phyloP scores from a whole-genome alignment of 495 filamentous ascomycete species.

The Penicillium maclennaniae region DNA sequence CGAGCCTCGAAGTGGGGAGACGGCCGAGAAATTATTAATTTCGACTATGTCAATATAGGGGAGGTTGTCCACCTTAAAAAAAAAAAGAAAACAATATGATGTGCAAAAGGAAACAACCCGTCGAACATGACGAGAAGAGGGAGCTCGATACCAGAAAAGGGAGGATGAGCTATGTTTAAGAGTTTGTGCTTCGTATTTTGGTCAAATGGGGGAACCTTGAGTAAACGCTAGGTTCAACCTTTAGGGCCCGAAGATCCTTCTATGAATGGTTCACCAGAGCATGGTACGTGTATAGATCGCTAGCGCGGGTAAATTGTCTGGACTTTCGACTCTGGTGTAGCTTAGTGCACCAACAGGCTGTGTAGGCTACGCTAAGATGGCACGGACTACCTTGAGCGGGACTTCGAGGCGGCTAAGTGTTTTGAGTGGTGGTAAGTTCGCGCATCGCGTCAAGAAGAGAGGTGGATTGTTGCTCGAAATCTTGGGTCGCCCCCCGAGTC shows the following conservation, averaged over 20 bases:
- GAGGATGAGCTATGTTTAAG: no score
- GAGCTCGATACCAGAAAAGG: no score
- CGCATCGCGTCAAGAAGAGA: not conserved
- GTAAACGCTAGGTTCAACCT: not conserved
- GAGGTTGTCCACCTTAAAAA: no score
- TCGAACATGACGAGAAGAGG: no score
- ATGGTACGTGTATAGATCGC: slow-evolving; percentile 14
- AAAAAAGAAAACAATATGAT: no score
- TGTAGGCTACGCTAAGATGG: not conserved
- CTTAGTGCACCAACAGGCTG: no score
- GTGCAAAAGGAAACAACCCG: no score
- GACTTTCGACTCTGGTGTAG: not conserved
- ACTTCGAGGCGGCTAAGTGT: not conserved
- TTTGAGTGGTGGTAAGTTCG: not conserved
- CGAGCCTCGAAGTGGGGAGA: slow-evolving; percentile 9
- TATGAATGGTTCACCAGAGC: not conserved
- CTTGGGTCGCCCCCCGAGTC: not conserved
- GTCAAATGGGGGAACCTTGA: no score
- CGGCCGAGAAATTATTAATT: not conserved
- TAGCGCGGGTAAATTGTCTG: slow-evolving; percentile 4
- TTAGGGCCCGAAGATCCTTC: not conserved
- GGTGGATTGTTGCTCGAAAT: slow-evolving; percentile 3
- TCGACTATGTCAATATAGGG: not conserved
- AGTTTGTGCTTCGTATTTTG: no score
- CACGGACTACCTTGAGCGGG: slow-evolving; percentile 3